phyloP scores from a whole-genome alignment of 1,284 basidiomycete species.

The Thecaphora frezii region DNA sequence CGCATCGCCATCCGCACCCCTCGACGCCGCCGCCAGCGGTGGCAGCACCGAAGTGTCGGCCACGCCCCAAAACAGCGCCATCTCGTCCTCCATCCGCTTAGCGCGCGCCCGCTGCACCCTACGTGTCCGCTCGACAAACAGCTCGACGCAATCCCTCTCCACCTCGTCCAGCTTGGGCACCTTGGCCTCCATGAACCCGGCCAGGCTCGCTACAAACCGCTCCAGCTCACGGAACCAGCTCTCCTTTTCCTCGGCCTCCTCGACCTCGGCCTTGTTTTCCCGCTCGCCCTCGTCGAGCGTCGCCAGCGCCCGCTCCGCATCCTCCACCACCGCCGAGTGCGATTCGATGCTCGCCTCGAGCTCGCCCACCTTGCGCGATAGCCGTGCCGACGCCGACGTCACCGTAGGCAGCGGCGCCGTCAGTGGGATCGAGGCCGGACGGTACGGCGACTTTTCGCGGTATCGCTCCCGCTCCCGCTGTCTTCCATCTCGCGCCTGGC shows the following conservation, averaged over 20 bases:
- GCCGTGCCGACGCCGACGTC: constrained; percentile 32
- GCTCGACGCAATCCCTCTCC: constrained; percentile 28
- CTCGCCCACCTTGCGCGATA: constrained; percentile 17
- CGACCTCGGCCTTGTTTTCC: constrained; percentile 38
- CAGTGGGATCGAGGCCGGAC: constrained; percentile 36
- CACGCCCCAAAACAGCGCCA: constrained; percentile 23
- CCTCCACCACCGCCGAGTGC: constrained; percentile 16
- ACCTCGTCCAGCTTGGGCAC: constrained; percentile 34
- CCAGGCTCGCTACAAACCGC: constrained; percentile 39
- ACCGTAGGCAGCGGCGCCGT: constrained; percentile 39
- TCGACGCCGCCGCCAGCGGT: constrained; percentile 2
- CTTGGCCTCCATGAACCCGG: constrained; percentile 49
- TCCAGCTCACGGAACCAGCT: constrained; percentile 53
- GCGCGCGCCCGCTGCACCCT: constrained; percentile 18
- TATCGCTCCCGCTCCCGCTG: background rate
- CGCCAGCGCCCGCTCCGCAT: constrained; percentile 19
- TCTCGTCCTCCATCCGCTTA: constrained; percentile 27
- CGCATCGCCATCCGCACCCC: too few relatives aligned
- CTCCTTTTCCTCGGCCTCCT: constrained; percentile 32
- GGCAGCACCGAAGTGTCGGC: constrained; percentile 16
- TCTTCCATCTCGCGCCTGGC: background rate
- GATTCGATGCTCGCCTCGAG: constrained; percentile 27
- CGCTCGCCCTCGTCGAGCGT: constrained; percentile 31
- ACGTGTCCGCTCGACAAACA: constrained; percentile 21
- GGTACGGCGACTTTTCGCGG: constrained; percentile 35